Percentiles rank a stretch among this genome's conserved stretches.
Evolutionary conservation across 208 protist genomes (phyloP).

Genomic region (Leishmania tropica): DNA sequence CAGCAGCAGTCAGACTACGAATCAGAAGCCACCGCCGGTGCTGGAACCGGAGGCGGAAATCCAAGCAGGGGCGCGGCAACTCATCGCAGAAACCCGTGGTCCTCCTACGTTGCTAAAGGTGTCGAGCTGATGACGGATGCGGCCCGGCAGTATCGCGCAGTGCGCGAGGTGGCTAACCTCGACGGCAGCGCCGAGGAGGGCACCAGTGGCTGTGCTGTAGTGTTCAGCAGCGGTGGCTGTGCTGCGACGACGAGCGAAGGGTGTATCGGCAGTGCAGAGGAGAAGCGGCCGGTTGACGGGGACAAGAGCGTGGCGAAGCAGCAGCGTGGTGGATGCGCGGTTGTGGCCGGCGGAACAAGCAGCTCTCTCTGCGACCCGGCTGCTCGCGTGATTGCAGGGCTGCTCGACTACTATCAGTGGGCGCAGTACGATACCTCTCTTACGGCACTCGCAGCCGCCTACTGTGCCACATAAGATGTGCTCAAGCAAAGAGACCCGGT

Average conservation of each 20-base stretch:
- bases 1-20: slow-evolving; percentile 1
- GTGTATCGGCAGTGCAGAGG: not conserved
- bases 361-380: slow-evolving; percentile 33
- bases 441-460: slow-evolving; percentile 54
- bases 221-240: not conserved
- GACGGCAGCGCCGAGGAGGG: slow-evolving; percentile 51
- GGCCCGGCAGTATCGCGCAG: slow-evolving; percentile 57
- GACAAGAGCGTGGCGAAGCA: not conserved
- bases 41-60: not conserved
- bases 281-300: not conserved
- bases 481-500: not conserved
- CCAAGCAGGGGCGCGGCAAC: not conserved
- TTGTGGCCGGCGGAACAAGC: slow-evolving; percentile 50
- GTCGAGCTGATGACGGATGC: slow-evolving; percentile 55
- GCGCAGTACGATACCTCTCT: slow-evolving; percentile 79
- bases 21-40: not conserved
- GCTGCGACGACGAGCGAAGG: not conserved
- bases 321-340: slow-evolving; percentile 4
- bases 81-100: not conserved
- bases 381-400: slow-evolving; percentile 52
- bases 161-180: slow-evolving; percentile 64
- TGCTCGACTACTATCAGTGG: slow-evolving; percentile 91
- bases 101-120: slow-evolving; percentile 45
- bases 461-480: slow-evolving; percentile 35
- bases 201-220: not conserved